Evolutionary conservation across 129 eudicot genomes (phyloP).

Genomic region (Dittrichia graveolens): DNA sequence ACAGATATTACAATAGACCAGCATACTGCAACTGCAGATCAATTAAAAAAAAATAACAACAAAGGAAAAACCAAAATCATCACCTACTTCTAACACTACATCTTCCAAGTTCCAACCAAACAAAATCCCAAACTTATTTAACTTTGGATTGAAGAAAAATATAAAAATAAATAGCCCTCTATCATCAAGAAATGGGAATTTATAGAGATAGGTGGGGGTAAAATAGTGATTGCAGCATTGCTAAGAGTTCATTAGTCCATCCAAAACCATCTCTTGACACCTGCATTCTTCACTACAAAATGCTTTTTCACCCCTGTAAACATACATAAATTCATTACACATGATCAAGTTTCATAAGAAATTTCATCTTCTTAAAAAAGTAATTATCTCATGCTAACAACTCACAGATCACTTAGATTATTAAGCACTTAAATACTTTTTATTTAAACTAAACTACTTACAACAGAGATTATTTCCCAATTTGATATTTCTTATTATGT

Average conservation of each 20-base stretch:
- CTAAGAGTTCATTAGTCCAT: constrained; percentile 44
- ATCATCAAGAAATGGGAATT: constrained; percentile 4
- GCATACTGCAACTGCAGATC: constrained; percentile 28
- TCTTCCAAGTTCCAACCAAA: constrained; percentile 34
- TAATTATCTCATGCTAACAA: no score
- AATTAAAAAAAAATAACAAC: neutral
- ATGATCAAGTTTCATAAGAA: neutral
- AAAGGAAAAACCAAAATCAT: constrained; percentile 36
- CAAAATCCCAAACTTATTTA: constrained; percentile 31
- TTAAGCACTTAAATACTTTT: no score
- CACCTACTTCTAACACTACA: constrained; percentile 33
- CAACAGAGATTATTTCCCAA: no score
- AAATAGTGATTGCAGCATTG: constrained; percentile 13
- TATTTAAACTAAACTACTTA: no score
- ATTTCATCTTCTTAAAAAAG: no score
- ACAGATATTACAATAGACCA: constrained; percentile 18
- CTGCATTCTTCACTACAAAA: constrained; percentile 76
- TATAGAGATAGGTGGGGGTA: constrained; percentile 7
- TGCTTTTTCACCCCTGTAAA: constrained; percentile 63
- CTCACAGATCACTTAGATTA: no score
- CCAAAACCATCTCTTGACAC: constrained; percentile 60
- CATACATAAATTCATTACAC: constrained; percentile 5
- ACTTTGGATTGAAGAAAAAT: constrained; percentile 7
- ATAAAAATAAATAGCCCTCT: constrained; percentile 15
- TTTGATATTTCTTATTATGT: no score